Base-by-base conservation (phyloP, 495 filamentous ascomycete genomes). In the Extremus antarcticus region DNA sequence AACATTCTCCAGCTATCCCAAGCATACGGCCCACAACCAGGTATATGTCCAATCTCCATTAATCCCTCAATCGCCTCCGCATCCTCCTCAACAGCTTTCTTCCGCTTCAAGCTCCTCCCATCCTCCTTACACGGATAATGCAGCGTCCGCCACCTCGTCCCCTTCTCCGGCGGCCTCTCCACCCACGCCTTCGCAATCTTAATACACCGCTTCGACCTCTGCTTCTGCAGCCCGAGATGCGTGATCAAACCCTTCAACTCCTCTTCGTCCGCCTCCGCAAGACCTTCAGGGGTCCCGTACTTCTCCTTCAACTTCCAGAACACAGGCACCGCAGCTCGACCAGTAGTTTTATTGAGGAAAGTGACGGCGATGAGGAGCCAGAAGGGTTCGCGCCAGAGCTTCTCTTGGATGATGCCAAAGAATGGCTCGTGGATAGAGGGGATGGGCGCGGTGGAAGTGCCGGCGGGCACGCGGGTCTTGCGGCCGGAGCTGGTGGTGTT, bases 1-100 rank as follows among this genome's bases (percentile, higher is more conserved):
- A 96, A 96, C 52, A 96, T 95, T 2, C 92, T 78, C 88, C 89
- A 97, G 56, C 84, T 88, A 67, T 97, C 91, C 38, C 94, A 69
- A 0, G 90, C 87, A 68, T 97, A 97, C 1, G 82, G 77, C 1
- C 92, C 91, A 7, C 81, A 70, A n/a, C 86, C 84, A 0, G 90
- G 87, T 35, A 96, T 64, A 65, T 94, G 86, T 0, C 83, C 90
- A 54, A 95, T 82, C 61, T 97, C 91, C 85, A 88, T 94, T 3
- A 79, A 85, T 2, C 69, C 68, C 2, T 60, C 49, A 13, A 68
- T 54, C 45, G 66, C 67, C 24, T 67, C 67, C n/a, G 62, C 62
- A 23, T 63, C 55, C 10, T 16, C 21, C 43, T 48, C 60, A 23
- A 66, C 10, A 40, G 70, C 72, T 62, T 85, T 81, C 8, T 66